A percentile compares a stretch with the other conserved stretches of the same genome.
phyloP scores from a whole-genome alignment of 208 protist species.

The Leishmania amazonensis region DNA sequence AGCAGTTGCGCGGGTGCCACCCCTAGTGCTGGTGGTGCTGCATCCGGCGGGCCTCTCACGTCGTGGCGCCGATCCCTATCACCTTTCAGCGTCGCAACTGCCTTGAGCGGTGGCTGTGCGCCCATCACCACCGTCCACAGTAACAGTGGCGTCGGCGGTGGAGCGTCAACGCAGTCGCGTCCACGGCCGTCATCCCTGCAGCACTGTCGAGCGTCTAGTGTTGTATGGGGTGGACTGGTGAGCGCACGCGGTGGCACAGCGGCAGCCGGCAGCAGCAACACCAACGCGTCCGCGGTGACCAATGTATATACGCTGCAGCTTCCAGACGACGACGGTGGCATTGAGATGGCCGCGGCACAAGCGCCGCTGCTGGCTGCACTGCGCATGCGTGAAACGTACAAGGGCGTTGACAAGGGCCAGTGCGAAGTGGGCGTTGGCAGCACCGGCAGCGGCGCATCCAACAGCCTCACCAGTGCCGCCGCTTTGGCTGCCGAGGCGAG shows the following conservation, averaged over 20 bases:
- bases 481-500: not conserved
- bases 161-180: constrained; percentile 4
- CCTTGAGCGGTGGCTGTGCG: not conserved
- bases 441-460: not conserved
- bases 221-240: not conserved
- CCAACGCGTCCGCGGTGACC: not conserved
- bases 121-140: not conserved
- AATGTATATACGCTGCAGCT: constrained; percentile 67
- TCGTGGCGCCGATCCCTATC: not conserved
- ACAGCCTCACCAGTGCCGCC: not conserved
- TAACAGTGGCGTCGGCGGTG: not conserved
- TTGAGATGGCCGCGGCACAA: constrained; percentile 73
- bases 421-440: constrained; percentile 22
- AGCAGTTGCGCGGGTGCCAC: not conserved
- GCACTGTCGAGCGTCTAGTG: constrained; percentile 16
- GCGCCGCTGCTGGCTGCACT: constrained; percentile 44
- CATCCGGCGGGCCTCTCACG: not conserved
- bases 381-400: constrained; percentile 68
- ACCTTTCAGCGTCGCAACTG: not conserved
- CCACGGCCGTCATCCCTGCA: constrained; percentile 17
- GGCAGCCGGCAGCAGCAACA: too few species aligned
- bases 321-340: constrained; percentile 72
- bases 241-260: not conserved
- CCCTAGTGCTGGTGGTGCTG: not conserved
- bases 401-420: constrained; percentile 69